Evolutionary conservation across 768 basidiomycete genomes (phyloP).

Genomic region (Coprinellus aureogranulatus): DNA sequence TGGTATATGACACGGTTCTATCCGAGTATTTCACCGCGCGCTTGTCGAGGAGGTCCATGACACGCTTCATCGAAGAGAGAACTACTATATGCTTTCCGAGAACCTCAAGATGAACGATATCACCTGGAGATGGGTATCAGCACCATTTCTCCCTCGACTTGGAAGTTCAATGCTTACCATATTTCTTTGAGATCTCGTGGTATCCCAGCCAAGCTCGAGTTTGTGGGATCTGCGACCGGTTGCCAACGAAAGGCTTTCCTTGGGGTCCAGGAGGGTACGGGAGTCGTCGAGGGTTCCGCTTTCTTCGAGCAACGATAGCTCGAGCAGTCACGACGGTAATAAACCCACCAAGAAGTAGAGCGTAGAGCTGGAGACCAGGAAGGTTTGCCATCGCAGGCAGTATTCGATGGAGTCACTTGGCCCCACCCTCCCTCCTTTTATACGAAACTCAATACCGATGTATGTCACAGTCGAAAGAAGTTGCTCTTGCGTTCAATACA

Average conservation of each 20-base stretch:
- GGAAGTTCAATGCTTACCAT: slow-evolving; percentile 15
- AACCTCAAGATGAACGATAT: slow-evolving; percentile 7
- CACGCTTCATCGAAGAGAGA: neutral
- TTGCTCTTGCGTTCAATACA: no score
- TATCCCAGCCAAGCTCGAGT: slow-evolving; percentile 19
- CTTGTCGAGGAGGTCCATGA: slow-evolving; percentile 4
- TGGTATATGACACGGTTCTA: slow-evolving; percentile 6
- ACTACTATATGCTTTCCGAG: slow-evolving; percentile 5
- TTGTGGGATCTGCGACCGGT: slow-evolving; percentile 14
- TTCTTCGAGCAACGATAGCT: neutral
- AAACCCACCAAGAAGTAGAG: no score
- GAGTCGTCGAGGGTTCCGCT: neutral
- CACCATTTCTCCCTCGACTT: no score
- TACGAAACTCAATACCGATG: no score
- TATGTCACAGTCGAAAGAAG: no score
- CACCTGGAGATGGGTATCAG: no score
- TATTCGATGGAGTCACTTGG: no score
- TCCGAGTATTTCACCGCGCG: slow-evolving; percentile 18
- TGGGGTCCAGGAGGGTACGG: slow-evolving; percentile 18
- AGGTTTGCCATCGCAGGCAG: no score
- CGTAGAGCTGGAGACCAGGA: no score
- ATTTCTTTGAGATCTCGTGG: slow-evolving; percentile 17
- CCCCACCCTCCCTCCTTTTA: no score
- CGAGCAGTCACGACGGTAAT: neutral
- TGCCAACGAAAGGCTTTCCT: slow-evolving; percentile 17